These are phyloP conservation scores for Kandelia obovata DNA, from an alignment of 345 rosid genomes.

Conservation along the genomic window DNA sequence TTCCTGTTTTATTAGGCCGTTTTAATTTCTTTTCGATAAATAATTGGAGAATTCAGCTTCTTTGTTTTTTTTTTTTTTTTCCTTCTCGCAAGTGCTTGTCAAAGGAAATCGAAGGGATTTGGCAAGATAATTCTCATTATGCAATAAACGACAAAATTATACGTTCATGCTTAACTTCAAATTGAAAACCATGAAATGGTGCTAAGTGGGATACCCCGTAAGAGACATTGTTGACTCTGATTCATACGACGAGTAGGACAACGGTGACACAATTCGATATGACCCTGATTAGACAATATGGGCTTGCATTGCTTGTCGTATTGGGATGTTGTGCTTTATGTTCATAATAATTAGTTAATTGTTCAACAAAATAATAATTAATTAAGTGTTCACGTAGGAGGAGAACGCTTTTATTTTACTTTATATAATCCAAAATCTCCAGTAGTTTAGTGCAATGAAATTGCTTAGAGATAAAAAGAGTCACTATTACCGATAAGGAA, in stretches of 20 bases:
- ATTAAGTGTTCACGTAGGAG: not conserved
- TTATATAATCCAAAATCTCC: too few relatives aligned
- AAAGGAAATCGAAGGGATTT: too few relatives aligned
- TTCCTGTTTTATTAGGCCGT: too few relatives aligned
- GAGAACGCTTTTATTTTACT: not conserved
- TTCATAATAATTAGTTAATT: not conserved
- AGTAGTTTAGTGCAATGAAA: not conserved
- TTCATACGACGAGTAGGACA: constrained; percentile 5
- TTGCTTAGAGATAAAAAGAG: not conserved
- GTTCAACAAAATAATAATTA: not conserved
- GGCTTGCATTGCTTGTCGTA: not conserved
- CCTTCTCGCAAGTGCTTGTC: not conserved
- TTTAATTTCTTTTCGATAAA: too few relatives aligned
- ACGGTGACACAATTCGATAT: not conserved
- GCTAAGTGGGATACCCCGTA: not conserved
- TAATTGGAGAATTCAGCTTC: not conserved
- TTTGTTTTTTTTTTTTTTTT: too few relatives aligned
- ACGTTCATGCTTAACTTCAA: not conserved
- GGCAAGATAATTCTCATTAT: too few relatives aligned
- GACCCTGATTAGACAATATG: constrained; percentile 17
- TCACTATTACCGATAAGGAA: constrained; percentile 5
- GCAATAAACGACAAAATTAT: too few relatives aligned
- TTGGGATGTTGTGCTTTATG: not conserved
- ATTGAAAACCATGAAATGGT: not conserved
- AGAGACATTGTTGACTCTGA: constrained; percentile 22